A percentile compares a stretch with the other conserved stretches of the same genome.
phyloP scores from a whole-genome alignment of 768 basidiomycete genomes.

The Auricularia cornea region DNA sequence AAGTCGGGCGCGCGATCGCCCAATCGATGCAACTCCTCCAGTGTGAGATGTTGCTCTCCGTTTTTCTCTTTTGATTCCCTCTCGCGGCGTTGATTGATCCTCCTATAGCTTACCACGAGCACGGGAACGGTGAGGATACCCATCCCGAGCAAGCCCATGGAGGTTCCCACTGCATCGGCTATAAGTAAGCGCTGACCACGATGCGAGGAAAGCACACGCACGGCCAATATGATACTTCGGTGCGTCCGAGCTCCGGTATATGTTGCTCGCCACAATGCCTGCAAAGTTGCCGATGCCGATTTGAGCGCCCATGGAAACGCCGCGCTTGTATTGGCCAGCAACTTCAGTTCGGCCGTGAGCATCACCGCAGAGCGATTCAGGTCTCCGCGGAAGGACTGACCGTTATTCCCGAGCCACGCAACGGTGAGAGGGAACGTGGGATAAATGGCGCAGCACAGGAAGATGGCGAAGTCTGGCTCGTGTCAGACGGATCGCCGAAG shows the following conservation, averaged over 20 bases:
- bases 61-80: conserved; percentile 1
- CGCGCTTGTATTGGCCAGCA: conserved; percentile 63
- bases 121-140: conserved; percentile 47
- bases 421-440: conserved; percentile 51
- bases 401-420: conserved; percentile 34
- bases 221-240: conserved; percentile 52
- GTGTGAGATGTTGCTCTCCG: not conserved
- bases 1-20: conserved; percentile 61
- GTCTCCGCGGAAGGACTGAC: not conserved
- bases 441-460: conserved; percentile 56
- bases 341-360: too few species aligned
- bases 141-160: conserved; percentile 62
- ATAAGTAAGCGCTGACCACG: too few species aligned
- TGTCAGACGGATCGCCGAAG: not conserved
- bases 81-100: conserved; percentile 50
- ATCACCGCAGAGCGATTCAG: too few species aligned
- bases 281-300: conserved; percentile 62
- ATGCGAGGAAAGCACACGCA: conserved; percentile 35
- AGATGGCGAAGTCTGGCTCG: conserved; percentile 55
- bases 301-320: conserved; percentile 56
- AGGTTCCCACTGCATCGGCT: conserved; percentile 39
- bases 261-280: conserved; percentile 55
- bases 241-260: conserved; percentile 49
- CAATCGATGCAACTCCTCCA: conserved; percentile 30
- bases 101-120: conserved; percentile 39